Conservation (phyloP, 352 stramenopile species). For the Phytophthora rubi region DNA sequence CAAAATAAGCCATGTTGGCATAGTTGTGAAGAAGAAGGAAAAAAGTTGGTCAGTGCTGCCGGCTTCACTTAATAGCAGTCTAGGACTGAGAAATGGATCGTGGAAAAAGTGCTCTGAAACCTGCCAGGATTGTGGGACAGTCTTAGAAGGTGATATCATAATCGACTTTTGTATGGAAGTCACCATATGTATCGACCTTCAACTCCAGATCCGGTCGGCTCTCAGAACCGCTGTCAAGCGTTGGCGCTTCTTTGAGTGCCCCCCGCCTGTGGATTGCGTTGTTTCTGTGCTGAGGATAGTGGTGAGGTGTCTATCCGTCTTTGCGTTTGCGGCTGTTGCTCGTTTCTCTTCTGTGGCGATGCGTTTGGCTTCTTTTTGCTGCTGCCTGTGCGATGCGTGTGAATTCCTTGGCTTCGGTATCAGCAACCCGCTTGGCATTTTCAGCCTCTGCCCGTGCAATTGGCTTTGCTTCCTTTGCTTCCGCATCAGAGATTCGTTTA, state of each 20-base stretch:
- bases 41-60: no score
- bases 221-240: neutral
- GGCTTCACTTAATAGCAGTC: neutral
- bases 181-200: neutral
- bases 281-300: no score
- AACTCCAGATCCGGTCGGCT: neutral
- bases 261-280: no score
- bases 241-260: neutral
- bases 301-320: neutral
- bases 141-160: neutral
- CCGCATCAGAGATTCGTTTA: no score
- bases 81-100: neutral
- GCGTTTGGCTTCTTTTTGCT: neutral
- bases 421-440: no score
- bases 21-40: no score
- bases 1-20: no score
- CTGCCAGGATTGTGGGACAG: neutral
- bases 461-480: no score
- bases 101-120: neutral
- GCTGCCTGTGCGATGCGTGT: neutral
- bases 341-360: neutral
- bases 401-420: no score
- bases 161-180: neutral
- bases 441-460: no score
- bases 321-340: neutral